Percentiles rank a stretch among this genome's conserved stretches.
Evolutionary conservation across 208 protist genomes (phyloP).

Genomic region (Crithidia acanthocephali): DNA sequence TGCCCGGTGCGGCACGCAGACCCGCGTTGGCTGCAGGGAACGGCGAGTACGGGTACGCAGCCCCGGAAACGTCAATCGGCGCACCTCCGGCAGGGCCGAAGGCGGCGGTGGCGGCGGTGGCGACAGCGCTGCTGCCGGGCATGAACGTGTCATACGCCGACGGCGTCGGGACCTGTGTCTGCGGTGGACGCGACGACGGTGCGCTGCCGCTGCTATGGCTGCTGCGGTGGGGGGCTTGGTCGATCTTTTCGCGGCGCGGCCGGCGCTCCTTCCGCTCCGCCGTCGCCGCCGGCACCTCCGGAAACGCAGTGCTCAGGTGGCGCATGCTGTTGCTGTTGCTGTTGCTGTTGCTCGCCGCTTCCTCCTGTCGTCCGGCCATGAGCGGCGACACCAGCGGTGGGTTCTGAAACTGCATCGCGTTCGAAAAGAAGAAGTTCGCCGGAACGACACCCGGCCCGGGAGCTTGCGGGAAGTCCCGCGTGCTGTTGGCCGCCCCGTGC

Average conservation of each 20-base stretch:
- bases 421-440: background rate
- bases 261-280: background rate
- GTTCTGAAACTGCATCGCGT: background rate
- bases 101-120: no score
- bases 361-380: background rate
- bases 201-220: background rate
- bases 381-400: background rate
- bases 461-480: constrained; percentile 2
- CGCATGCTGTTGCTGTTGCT: no score
- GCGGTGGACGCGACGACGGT: background rate
- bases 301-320: no score
- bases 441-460: background rate
- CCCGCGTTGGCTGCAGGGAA: background rate
- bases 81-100: background rate
- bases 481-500: background rate
- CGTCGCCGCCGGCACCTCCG: background rate
- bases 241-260: background rate
- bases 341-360: background rate
- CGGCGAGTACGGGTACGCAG: background rate
- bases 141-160: background rate
- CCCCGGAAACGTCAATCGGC: background rate
- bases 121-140: background rate
- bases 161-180: background rate
- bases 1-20: background rate
- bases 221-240: background rate